Evolutionary conservation across 345 rosid species (phyloP), one percentile per base, ranked within the genome.

Genomic region (Rhodomyrtus tomentosa): DNA sequence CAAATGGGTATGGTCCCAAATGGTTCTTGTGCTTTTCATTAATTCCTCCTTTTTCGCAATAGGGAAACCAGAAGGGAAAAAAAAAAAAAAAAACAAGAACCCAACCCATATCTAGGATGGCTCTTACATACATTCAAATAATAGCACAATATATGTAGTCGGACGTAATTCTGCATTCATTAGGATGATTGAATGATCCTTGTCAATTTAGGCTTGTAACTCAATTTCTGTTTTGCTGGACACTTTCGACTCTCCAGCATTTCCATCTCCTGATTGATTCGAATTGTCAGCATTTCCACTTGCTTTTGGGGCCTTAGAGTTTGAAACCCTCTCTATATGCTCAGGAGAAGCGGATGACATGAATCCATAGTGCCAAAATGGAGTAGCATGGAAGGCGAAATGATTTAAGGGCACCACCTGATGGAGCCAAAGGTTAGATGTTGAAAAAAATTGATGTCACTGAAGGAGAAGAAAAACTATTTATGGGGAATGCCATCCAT

Each of bases 341-440:
- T 93, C 94, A 82, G 93, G 90, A 27, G 98, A 92, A 82, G 93
- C 92, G 82, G 98, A 91, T 25, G 96, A 93, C 48, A 89, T 88
- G 87, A 93, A 86, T 80, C 98, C 93, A 85, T 89, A 91, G 81
- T 81, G 92, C 88, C 87, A 93, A 83, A 90, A 86, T 13, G 84
- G 84, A 53, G 90, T 86, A 36, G 89, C 84, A 87, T 83, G 87
- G 52, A 80, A 10, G 56, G 90, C 84, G 55, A 92, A 88, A 68
- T 87, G 87, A 83, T 92, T 90, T 21, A 88, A 86, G 52, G 85
- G 53, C 13, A 14, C 72, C 79, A 45, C 50, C 62, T 25, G 58
- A 45, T 1, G 82, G 29, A 84, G 81, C 25, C 18, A 50, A n/a
- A 56, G 16, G 72, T 14, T 15, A 79, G 27, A 42, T 42, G 82